Conservation (phyloP, 768 basidiomycete species). For the Omphalotus guepiniiformis region DNA sequence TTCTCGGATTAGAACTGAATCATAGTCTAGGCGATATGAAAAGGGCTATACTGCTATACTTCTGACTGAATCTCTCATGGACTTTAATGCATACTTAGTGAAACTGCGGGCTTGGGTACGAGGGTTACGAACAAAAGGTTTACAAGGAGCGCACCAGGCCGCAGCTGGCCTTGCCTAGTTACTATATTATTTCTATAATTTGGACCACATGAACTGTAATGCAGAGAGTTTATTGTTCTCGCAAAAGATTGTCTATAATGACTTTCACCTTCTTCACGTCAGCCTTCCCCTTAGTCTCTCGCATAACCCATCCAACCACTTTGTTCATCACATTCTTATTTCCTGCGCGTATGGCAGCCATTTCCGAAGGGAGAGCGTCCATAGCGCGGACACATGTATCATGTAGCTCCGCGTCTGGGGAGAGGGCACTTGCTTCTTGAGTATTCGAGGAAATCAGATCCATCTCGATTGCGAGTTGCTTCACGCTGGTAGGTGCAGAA, state of each 20-base stretch:
- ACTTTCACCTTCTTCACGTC: slow-evolving; percentile 60
- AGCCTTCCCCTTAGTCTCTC: slow-evolving; percentile 69
- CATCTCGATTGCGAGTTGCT: slow-evolving; percentile 44
- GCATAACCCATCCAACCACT: slow-evolving; percentile 85
- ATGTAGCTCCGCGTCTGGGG: slow-evolving; percentile 35
- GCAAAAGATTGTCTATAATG: slow-evolving; percentile 36
- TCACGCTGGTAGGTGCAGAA: slow-evolving; percentile 31
- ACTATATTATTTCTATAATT: slow-evolving; percentile 11
- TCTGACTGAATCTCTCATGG: slow-evolving; percentile 59
- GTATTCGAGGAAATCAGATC: slow-evolving; percentile 38
- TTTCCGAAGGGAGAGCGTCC: slow-evolving; percentile 60
- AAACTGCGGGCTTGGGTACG: slow-evolving; percentile 60
- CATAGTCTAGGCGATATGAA: slow-evolving; percentile 50
- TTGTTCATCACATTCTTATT: slow-evolving; percentile 76
- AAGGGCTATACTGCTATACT: slow-evolving; percentile 46
- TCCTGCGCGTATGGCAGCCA: slow-evolving; percentile 59
- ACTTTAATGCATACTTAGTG: slow-evolving; percentile 51
- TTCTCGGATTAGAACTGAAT: background rate
- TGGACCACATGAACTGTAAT: background rate
- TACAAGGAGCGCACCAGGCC: slow-evolving; percentile 64
- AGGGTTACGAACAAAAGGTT: slow-evolving; percentile 55
- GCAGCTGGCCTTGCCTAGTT: slow-evolving; percentile 49
- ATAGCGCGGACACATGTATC: slow-evolving; percentile 64
- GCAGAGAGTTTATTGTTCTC: background rate
- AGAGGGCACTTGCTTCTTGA: slow-evolving; percentile 16